Percentiles rank a stretch among this genome's conserved stretches.
Conservation (phyloP, 352 stramenopile genomes). For the Phytophthora pluvialis region DNA sequence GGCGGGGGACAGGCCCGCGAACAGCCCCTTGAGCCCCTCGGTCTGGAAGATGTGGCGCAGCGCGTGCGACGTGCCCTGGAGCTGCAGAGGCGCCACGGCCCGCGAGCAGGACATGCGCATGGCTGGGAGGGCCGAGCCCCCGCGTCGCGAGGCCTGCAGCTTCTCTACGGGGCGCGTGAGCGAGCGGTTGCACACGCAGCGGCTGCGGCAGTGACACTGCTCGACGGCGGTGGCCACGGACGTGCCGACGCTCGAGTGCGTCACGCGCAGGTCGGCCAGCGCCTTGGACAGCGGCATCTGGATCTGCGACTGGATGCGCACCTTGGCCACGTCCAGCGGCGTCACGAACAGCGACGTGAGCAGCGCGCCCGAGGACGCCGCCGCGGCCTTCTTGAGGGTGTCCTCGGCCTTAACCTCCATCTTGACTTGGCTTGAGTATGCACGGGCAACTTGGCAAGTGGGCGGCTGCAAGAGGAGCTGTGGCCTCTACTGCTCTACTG, state of each 20-base stretch:
- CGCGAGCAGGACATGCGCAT: conserved; percentile 60
- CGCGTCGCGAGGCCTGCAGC: conserved; percentile 33
- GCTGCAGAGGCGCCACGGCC: conserved; percentile 34
- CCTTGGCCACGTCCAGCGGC: conserved; percentile 84
- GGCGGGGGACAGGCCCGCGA: conserved; percentile 89
- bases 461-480: neutral
- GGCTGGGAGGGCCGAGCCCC: conserved; percentile 27
- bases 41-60: conserved; percentile 82
- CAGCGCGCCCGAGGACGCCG: conserved; percentile 70
- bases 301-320: conserved; percentile 81
- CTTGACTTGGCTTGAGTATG: conserved; percentile 11
- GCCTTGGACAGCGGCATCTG: conserved; percentile 25
- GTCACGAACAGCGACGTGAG: conserved; percentile 87
- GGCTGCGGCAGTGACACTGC: conserved; percentile 55
- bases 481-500: too few relatives aligned
- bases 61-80: conserved; percentile 68
- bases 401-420: conserved; percentile 38
- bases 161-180: conserved; percentile 60
- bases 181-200: conserved; percentile 60
- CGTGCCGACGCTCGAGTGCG: conserved; percentile 21
- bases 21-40: conserved; percentile 83
- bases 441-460: conserved; percentile 21
- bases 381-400: conserved; percentile 73
- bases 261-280: conserved; percentile 23
- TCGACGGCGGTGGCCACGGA: conserved; percentile 31